phyloP scores from a whole-genome alignment of 306 rosid genomes.

The Calophaca sinica region DNA sequence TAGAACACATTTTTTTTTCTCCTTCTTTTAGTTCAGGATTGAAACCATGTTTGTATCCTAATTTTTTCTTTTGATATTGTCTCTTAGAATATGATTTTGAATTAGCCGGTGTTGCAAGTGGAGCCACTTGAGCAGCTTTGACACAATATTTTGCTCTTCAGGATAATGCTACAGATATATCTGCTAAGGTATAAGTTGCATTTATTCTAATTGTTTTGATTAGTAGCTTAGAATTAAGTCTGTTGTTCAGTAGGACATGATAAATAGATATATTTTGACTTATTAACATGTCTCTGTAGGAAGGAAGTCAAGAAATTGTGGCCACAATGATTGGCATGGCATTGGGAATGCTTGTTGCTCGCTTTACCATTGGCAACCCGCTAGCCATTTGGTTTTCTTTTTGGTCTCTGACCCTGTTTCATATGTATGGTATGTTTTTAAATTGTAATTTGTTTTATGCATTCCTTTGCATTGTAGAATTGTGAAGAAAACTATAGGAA shows the following conservation, averaged over 20 bases:
- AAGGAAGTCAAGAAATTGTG: constrained; percentile 64
- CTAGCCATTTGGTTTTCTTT: constrained; percentile 82
- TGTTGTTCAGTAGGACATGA: neutral
- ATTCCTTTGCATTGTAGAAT: constrained; percentile 28
- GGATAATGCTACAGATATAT: constrained; percentile 61
- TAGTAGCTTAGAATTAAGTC: constrained; percentile 5
- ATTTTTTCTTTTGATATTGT: neutral
- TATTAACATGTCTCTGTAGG: constrained; percentile 44
- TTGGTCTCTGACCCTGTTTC: constrained; percentile 78
- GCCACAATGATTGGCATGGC: constrained; percentile 97
- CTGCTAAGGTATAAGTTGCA: constrained; percentile 51
- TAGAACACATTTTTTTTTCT: too few species aligned
- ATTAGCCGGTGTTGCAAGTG: constrained; percentile 98
- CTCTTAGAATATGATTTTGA: constrained; percentile 46
- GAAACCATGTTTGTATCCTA: constrained; percentile 8
- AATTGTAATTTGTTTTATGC: constrained; percentile 18
- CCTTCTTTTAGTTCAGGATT: neutral
- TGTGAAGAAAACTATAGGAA: constrained; percentile 13
- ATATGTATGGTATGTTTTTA: constrained; percentile 75
- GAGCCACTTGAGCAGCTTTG: constrained; percentile 99
- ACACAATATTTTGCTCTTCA: constrained; percentile 95
- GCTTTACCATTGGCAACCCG: constrained; percentile 67
- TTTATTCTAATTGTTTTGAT: constrained; percentile 14
- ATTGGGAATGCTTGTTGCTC: constrained; percentile 90
- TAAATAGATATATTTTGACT: constrained; percentile 3